A percentile compares a stretch with the other conserved stretches of the same genome.
Evolutionary conservation across 2,329 filamentous ascomycete genomes (phyloP).

Genomic region (Neophaeococcomyces mojaviensis): DNA sequence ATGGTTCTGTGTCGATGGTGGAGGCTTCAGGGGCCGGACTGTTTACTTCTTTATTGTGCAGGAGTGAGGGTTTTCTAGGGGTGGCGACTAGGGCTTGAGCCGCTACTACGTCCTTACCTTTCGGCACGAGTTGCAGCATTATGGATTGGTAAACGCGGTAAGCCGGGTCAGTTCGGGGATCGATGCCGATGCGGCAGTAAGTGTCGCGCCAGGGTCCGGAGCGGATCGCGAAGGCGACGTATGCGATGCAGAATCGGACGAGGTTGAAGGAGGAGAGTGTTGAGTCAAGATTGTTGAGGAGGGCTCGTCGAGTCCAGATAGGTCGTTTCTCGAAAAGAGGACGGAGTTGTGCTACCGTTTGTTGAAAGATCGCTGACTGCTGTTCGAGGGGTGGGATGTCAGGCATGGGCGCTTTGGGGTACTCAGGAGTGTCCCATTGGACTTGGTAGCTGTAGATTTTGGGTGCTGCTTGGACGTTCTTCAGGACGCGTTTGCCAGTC

Average conservation of each 20-base stretch:
- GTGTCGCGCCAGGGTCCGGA: slow-evolving; percentile 88
- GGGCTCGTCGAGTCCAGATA: slow-evolving; percentile 76
- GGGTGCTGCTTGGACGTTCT: slow-evolving; percentile 50
- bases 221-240: slow-evolving; percentile 85
- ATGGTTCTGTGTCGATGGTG: neutral
- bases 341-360: slow-evolving; percentile 57
- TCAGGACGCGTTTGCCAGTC: slow-evolving; percentile 51
- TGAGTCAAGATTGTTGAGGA: slow-evolving; percentile 61
- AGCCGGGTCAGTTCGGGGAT: slow-evolving; percentile 69
- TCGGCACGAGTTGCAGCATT: slow-evolving; percentile 63
- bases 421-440: slow-evolving; percentile 53
- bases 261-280: slow-evolving; percentile 42
- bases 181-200: slow-evolving; percentile 75
- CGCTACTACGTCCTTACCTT: slow-evolving; percentile 25
- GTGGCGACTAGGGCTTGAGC: slow-evolving; percentile 13
- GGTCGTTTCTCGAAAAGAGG: slow-evolving; percentile 65
- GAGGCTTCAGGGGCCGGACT: neutral
- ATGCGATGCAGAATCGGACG: slow-evolving; percentile 70
- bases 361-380: slow-evolving; percentile 46
- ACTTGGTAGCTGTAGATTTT: slow-evolving; percentile 54
- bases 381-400: slow-evolving; percentile 11
- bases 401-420: slow-evolving; percentile 43
- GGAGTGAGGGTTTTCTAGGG: slow-evolving; percentile 16
- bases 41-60: neutral
- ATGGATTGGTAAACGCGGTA: slow-evolving; percentile 83